Conservation (phyloP, 2,329 filamentous ascomycete species). For the Calonectria crousiana region DNA sequence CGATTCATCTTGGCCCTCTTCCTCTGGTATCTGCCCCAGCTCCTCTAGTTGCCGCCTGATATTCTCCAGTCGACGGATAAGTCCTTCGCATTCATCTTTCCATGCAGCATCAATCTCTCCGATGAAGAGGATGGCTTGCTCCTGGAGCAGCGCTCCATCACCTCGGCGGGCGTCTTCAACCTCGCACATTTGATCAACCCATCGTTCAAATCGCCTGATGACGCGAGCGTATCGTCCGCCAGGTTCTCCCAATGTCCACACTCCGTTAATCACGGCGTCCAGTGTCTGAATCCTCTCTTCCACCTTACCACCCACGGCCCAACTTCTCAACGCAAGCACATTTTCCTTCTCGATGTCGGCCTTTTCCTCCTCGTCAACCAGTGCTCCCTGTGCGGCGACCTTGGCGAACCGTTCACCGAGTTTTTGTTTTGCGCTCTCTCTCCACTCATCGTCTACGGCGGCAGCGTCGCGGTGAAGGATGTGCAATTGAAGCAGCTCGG, state of each 20-base stretch:
- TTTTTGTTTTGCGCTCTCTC: constrained; percentile 64
- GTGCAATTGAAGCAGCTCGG: constrained; percentile 74
- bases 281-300: constrained; percentile 70
- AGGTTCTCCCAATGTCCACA: constrained; percentile 69
- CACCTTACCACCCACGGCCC: constrained; percentile 58
- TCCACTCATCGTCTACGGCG: constrained; percentile 62
- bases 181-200: constrained; percentile 63
- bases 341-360: constrained; percentile 64
- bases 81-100: constrained; percentile 67
- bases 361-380: constrained; percentile 53
- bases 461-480: constrained; percentile 70
- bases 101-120: constrained; percentile 68
- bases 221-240: constrained; percentile 68
- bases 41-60: constrained; percentile 63
- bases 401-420: constrained; percentile 60
- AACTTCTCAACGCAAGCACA: constrained; percentile 63
- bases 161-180: constrained; percentile 59
- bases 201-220: constrained; percentile 70
- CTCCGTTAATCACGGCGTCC: constrained; percentile 66
- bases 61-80: constrained; percentile 66
- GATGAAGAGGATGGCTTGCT: constrained; percentile 60
- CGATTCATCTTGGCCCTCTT: constrained; percentile 32
- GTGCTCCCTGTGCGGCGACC: constrained; percentile 50
- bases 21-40: constrained; percentile 51
- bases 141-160: constrained; percentile 50